Evolutionary conservation across 2,329 filamentous ascomycete species (phyloP).

Genomic region (Claviceps citrina): DNA sequence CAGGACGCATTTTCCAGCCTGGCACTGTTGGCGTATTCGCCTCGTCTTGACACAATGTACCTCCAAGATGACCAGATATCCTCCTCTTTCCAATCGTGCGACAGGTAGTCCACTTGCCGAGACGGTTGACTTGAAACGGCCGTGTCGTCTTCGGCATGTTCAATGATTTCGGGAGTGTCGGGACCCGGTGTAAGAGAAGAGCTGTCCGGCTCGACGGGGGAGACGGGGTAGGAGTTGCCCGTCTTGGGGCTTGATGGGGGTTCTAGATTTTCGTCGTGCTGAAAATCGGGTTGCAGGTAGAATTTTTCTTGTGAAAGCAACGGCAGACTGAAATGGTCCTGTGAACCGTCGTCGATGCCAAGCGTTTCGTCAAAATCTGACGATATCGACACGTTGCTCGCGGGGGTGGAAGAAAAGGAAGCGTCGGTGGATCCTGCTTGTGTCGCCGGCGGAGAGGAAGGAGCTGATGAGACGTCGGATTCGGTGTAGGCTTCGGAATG

Average conservation of each 20-base stretch:
- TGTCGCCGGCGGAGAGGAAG: constrained; percentile 39
- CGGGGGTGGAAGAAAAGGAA: constrained; percentile 47
- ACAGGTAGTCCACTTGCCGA: constrained; percentile 87
- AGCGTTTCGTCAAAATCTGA: constrained; percentile 38
- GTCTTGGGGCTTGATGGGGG: constrained; percentile 34
- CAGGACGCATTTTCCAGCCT: constrained; percentile 91
- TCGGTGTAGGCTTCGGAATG: constrained; percentile 28
- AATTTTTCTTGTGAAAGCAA: constrained; percentile 32
- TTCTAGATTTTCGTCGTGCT: constrained; percentile 27
- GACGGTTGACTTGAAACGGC: constrained; percentile 61
- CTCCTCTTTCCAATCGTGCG: constrained; percentile 84
- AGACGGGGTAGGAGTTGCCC: constrained; percentile 35
- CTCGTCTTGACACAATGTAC: constrained; percentile 69
- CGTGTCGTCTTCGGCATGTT: constrained; percentile 64
- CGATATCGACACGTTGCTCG: constrained; percentile 46
- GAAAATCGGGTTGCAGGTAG: constrained; percentile 20
- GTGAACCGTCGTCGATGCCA: constrained; percentile 26
- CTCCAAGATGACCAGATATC: constrained; percentile 97
- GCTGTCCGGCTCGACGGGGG: constrained; percentile 36
- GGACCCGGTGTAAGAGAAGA: constrained; percentile 39
- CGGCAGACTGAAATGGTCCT: constrained; percentile 32
- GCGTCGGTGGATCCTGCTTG: constrained; percentile 38
- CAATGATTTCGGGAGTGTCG: constrained; percentile 38
- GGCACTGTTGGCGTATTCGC: constrained; percentile 64
- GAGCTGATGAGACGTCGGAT: constrained; percentile 35